Conservation (phyloP, 495 filamentous ascomycete species). For the Jackrogersella minutella region DNA sequence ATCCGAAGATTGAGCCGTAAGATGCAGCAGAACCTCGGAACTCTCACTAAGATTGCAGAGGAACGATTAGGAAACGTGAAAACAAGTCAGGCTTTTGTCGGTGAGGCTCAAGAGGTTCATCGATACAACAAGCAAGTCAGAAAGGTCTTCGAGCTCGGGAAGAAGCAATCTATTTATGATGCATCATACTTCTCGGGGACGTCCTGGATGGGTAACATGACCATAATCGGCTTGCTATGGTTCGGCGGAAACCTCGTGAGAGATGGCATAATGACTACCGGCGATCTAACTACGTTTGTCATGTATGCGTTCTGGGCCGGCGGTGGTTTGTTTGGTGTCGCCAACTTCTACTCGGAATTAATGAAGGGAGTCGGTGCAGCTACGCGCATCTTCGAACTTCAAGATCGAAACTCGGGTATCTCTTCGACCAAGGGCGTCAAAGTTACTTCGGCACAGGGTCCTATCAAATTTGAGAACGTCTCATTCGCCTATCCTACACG, state of each 20-base stretch:
- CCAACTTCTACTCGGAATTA: slow-evolving; percentile 95
- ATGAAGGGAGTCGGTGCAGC: slow-evolving; percentile 99
- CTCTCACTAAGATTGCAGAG: slow-evolving; percentile 94
- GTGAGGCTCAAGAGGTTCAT: slow-evolving; percentile 85
- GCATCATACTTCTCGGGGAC: slow-evolving; percentile 92
- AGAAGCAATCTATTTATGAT: slow-evolving; percentile 82
- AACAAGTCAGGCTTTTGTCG: slow-evolving; percentile 94
- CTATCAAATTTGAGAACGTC: slow-evolving; percentile 85
- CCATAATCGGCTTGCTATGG: slow-evolving; percentile 89
- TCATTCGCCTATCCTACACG: slow-evolving; percentile 90
- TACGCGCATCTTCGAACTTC: slow-evolving; percentile 91
- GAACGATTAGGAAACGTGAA: slow-evolving; percentile 94
- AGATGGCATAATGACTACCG: slow-evolving; percentile 83
- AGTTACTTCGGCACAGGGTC: slow-evolving; percentile 82
- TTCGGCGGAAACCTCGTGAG: slow-evolving; percentile 90
- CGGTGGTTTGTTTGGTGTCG: slow-evolving; percentile 88
- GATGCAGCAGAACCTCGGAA: slow-evolving; percentile 91
- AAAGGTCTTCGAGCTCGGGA: slow-evolving; percentile 89
- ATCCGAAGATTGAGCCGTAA: slow-evolving; percentile 87
- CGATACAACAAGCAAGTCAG: slow-evolving; percentile 92
- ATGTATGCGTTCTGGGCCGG: slow-evolving; percentile 98
- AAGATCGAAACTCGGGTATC: slow-evolving; percentile 90
- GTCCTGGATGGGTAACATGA: slow-evolving; percentile 93
- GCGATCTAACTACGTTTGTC: slow-evolving; percentile 94
- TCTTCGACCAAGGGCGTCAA: slow-evolving; percentile 79